Percentiles rank a stretch among this genome's conserved stretches.
Conservation (phyloP, 116 monocot genomes). For the Zostera marina region DNA sequence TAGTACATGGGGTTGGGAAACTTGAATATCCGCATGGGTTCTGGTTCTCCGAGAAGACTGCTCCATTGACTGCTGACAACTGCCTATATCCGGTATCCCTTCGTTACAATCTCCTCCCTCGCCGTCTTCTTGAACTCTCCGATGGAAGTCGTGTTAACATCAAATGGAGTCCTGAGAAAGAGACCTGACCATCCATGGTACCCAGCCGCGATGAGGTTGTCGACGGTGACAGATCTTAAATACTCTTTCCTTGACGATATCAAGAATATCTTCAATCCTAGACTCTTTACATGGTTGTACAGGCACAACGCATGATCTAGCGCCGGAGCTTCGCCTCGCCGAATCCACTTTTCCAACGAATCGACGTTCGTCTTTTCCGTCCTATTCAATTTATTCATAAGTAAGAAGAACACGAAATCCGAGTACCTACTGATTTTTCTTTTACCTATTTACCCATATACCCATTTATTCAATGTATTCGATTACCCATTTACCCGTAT, state of each 20-base stretch:
- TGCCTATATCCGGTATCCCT: conserved; percentile 20
- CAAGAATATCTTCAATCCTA: conserved; percentile 45
- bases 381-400: no score
- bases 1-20: conserved; percentile 40
- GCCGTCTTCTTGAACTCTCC: conserved; percentile 13
- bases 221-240: conserved; percentile 27
- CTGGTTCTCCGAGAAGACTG: conserved; percentile 17
- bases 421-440: no score
- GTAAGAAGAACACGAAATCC: no score
- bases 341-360: conserved; percentile 29
- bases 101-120: conserved; percentile 14
- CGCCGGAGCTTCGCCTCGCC: conserved; percentile 15
- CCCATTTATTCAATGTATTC: no score
- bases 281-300: conserved; percentile 18
- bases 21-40: conserved; percentile 28
- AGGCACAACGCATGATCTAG: conserved; percentile 11
- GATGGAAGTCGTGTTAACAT: conserved; percentile 1
- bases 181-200: conserved; percentile 32
- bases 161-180: conserved; percentile 12
- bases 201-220: conserved; percentile 37
- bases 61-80: conserved; percentile 43
- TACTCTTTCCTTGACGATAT: conserved; percentile 31
- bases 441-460: no score
- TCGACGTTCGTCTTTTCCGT: conserved; percentile 6
- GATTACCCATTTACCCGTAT: no score